Conservation (phyloP, 2,329 filamentous ascomycete species). For the Nothomitra cinnamomea region DNA sequence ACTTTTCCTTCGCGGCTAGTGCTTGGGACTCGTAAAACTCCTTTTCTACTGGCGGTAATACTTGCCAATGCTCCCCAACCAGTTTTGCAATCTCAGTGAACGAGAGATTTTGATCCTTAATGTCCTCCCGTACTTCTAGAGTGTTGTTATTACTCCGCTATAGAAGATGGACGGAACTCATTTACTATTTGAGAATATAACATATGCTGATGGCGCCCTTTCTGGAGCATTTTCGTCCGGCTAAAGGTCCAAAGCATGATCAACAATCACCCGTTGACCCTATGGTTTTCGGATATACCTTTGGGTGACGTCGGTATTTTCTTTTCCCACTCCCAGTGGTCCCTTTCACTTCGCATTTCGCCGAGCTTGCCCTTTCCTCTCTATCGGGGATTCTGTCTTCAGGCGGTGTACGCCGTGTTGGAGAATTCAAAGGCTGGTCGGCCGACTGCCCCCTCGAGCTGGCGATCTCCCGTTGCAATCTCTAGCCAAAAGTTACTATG, state of each 20-base stretch:
- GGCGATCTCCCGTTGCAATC: slow-evolving; percentile 69
- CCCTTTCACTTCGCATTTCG: slow-evolving; percentile 35
- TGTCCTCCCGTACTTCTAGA: slow-evolving; percentile 55
- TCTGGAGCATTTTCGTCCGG: slow-evolving; percentile 67
- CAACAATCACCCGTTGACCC: not conserved
- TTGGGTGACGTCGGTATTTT: slow-evolving; percentile 63
- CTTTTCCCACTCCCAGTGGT: slow-evolving; percentile 41
- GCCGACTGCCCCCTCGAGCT: slow-evolving; percentile 49
- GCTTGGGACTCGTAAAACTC: slow-evolving; percentile 59
- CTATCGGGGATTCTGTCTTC: slow-evolving; percentile 29
- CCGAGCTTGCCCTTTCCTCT: slow-evolving; percentile 4
- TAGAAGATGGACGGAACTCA: slow-evolving; percentile 11
- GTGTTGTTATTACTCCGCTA: slow-evolving; percentile 5
- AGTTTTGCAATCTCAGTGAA: slow-evolving; percentile 75
- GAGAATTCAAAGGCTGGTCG: slow-evolving; percentile 20
- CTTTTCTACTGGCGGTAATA: slow-evolving; percentile 45
- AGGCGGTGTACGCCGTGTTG: slow-evolving; percentile 27
- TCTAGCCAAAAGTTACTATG: slow-evolving; percentile 28
- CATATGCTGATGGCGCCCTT: slow-evolving; percentile 65
- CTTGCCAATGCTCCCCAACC: slow-evolving; percentile 70
- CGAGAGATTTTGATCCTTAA: slow-evolving; percentile 58
- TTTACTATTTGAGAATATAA: slow-evolving; percentile 72
- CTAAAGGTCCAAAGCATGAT: slow-evolving; percentile 22
- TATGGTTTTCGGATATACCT: slow-evolving; percentile 29
- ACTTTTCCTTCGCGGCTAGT: slow-evolving; percentile 57